Evolutionary conservation across 306 rosid species (phyloP).

Genomic region (Sesbania bispinosa): DNA sequence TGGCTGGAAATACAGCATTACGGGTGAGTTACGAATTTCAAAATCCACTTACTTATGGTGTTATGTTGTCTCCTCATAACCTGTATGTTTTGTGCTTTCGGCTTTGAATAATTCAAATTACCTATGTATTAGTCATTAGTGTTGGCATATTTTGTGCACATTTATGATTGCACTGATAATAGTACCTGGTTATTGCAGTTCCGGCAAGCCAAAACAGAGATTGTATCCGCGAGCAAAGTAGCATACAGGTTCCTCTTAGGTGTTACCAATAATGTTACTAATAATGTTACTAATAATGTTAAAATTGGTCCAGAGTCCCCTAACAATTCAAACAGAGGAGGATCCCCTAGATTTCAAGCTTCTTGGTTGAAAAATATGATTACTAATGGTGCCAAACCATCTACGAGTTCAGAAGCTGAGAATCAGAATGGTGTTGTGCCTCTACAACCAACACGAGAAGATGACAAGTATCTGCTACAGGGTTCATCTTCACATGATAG

Average conservation of each 20-base stretch:
- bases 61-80: background rate
- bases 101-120: background rate
- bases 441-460: slow-evolving; percentile 34
- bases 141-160: background rate
- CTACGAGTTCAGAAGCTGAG: slow-evolving; percentile 70
- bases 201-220: slow-evolving; percentile 93
- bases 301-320: slow-evolving; percentile 49
- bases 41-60: background rate
- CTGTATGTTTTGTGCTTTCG: background rate
- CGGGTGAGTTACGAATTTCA: slow-evolving; percentile 54
- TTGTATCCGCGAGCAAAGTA: slow-evolving; percentile 89
- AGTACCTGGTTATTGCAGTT: slow-evolving; percentile 55
- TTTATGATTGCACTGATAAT: background rate
- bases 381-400: slow-evolving; percentile 84
- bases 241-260: slow-evolving; percentile 84
- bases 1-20: slow-evolving; percentile 87
- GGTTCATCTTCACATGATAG: slow-evolving; percentile 36
- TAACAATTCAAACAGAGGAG: slow-evolving; percentile 62
- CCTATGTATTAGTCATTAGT: too few relatives aligned
- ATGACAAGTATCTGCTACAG: slow-evolving; percentile 30
- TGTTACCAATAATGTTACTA: too few relatives aligned
- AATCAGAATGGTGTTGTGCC: slow-evolving; percentile 43
- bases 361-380: slow-evolving; percentile 80
- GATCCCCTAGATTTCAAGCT: slow-evolving; percentile 67
- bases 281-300: slow-evolving; percentile 64